Evolutionary conservation across 768 basidiomycete species (phyloP).

Genomic region (Hemileccinum impolitum): DNA sequence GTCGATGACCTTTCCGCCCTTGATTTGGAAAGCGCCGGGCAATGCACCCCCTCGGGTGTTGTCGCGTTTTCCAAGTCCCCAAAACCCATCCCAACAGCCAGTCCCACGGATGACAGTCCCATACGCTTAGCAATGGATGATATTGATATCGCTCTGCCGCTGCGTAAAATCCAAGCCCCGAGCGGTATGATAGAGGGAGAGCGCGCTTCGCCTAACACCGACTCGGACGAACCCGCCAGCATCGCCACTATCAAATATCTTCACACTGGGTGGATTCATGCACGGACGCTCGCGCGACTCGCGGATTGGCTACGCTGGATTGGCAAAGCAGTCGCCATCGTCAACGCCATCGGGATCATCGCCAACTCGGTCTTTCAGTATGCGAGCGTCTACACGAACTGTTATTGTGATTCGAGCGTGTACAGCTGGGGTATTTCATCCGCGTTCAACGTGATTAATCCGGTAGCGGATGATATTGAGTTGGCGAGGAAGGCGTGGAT

Average conservation of each 20-base stretch:
- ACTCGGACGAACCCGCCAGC: not conserved
- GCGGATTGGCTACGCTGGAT: slow-evolving; percentile 23
- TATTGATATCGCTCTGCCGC: not conserved
- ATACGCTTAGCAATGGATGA: not conserved
- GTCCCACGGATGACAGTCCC: not conserved
- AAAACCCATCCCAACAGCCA: not conserved
- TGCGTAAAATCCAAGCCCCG: not conserved
- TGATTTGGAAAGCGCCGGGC: not conserved
- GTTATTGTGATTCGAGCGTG: slow-evolving; percentile 31
- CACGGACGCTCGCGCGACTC: not conserved
- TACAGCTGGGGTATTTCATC: slow-evolving; percentile 5
- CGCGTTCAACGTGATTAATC: slow-evolving; percentile 32
- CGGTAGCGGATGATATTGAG: slow-evolving; percentile 15
- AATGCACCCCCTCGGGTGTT: not conserved
- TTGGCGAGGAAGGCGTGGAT: slow-evolving; percentile 34
- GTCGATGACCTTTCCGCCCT: not conserved
- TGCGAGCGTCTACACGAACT: slow-evolving; percentile 22
- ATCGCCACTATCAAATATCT: not conserved
- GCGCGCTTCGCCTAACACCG: no score
- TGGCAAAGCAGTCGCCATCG: slow-evolving; percentile 26
- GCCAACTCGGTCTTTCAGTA: slow-evolving; percentile 30
- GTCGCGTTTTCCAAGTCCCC: no score
- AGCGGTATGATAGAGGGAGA: not conserved
- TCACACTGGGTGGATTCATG: not conserved
- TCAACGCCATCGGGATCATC: slow-evolving; percentile 28